Conservation (phyloP, 2,329 filamentous ascomycete genomes). For the Fusarium citri region DNA sequence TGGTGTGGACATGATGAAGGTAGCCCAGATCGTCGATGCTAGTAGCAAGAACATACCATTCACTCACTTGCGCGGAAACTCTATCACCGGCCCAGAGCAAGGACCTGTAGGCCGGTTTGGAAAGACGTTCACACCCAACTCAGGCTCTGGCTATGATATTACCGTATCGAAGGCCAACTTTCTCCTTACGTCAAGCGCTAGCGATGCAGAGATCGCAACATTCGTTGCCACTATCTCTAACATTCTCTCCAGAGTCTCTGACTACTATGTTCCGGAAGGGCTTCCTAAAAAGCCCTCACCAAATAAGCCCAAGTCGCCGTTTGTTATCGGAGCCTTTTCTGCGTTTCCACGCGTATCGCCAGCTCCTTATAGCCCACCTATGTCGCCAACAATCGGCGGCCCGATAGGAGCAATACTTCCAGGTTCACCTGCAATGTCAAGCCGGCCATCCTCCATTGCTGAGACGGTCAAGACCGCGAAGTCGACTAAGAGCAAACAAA, state of each 20-base stretch:
- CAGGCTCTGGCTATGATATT: conserved; percentile 46
- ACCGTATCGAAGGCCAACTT: conserved; percentile 66
- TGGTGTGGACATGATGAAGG: conserved; percentile 67
- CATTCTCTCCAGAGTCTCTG: conserved; percentile 48
- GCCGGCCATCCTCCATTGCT: conserved; percentile 49
- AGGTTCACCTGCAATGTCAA: conserved; percentile 29
- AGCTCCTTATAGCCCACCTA: conserved; percentile 38
- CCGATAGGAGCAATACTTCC: conserved; percentile 21
- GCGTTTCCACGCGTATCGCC: conserved; percentile 46
- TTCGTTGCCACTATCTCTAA: conserved; percentile 66
- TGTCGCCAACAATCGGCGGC: conserved; percentile 31
- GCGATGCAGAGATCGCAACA: conserved; percentile 63
- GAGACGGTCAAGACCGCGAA: conserved; percentile 49
- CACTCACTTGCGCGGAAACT: conserved; percentile 54
- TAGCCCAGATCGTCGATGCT: conserved; percentile 67
- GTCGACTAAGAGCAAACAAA: conserved; percentile 47
- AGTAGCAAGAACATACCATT: conserved; percentile 54
- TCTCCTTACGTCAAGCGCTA: conserved; percentile 66
- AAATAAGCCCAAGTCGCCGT: conserved; percentile 44
- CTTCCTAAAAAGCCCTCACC: conserved; percentile 31
- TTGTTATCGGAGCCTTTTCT: conserved; percentile 48
- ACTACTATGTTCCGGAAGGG: conserved; percentile 60
- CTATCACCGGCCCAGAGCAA: conserved; percentile 46
- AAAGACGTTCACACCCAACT: conserved; percentile 38
- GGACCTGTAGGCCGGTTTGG: conserved; percentile 35